Conservation (phyloP, 495 filamentous ascomycete genomes). For the Glutinoglossum americanum region DNA sequence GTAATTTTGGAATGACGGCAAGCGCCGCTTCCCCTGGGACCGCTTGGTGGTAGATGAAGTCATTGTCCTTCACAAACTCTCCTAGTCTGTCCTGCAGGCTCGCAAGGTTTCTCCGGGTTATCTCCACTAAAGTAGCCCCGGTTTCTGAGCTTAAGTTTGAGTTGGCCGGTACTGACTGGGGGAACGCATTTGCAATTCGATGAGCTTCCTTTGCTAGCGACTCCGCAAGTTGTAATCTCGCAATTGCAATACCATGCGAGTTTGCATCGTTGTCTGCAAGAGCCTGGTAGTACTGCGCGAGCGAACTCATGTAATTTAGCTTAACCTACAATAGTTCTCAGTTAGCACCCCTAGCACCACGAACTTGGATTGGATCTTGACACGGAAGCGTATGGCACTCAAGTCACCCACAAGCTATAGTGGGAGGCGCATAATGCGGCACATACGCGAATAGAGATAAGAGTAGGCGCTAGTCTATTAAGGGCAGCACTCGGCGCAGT, state of each 20-base stretch:
- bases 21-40: slow-evolving; percentile 70
- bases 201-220: slow-evolving; percentile 50
- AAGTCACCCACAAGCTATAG: background rate
- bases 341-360: background rate
- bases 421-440: background rate
- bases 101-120: slow-evolving; percentile 60
- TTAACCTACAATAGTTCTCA: slow-evolving; percentile 37
- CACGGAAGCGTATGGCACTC: background rate
- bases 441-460: background rate
- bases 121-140: slow-evolving; percentile 45
- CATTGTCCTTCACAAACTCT: slow-evolving; percentile 75
- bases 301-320: slow-evolving; percentile 58
- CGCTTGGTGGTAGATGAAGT: slow-evolving; percentile 91
- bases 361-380: background rate
- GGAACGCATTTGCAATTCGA: slow-evolving; percentile 59
- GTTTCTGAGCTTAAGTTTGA: slow-evolving; percentile 72
- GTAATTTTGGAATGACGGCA: slow-evolving; percentile 65
- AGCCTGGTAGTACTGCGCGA: slow-evolving; percentile 88
- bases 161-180: slow-evolving; percentile 50
- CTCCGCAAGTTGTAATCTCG: slow-evolving; percentile 66
- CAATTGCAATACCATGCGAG: slow-evolving; percentile 70
- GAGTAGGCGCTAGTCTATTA: background rate
- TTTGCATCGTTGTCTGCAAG: slow-evolving; percentile 75
- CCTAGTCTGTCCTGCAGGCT: slow-evolving; percentile 61
- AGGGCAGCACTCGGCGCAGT: background rate